Base-by-base conservation (phyloP, 2,329 filamentous ascomycete species). In the Hypoxylon sp. region DNA sequence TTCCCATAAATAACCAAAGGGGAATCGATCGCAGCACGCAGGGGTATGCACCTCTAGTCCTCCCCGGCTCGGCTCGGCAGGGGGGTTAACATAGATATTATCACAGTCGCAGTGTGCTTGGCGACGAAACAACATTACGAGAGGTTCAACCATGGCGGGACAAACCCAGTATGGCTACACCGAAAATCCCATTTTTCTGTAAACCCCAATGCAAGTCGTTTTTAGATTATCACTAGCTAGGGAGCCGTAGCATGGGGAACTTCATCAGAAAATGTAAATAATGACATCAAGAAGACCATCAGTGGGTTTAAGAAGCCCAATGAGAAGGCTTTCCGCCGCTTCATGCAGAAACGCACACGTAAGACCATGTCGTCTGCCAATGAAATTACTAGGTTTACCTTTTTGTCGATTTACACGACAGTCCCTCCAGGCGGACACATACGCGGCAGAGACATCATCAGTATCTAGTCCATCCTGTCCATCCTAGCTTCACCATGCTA, bases 41-140 rank as follows among this genome's bases (percentile, higher is more conserved):
- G 68, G 68, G 68, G 68, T 22, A 65, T 69, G 63, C 63, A 69
- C 39, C 31, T 31, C 29, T 55, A 48, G 48, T 60, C 17, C 51
- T 53, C 48, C 67, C 67, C 60, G 56, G 59, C 65, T 65, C 60
- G 56, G 57, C 67, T 67, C 56, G 54, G 53, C 37, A 65, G 60
- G 60, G 67, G 47, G 26, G 46, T 22, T 22, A 42, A 39, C 51
- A 56, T n/a, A n/a, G 13, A 14, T 39, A 35, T 47, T 26, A 56
- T 62, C n/a, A 17, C 33, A n/a, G 29, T 54, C 19, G 37, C 52
- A 47, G 39, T 47, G 31, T 56, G 47, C 31, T 24, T 33, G 55
- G 31, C 33, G 53, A 58, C 61, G 26, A 52, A 31, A 33, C 39
- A 64, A 58, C 48, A 29, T 47, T 44, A 47, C 42, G 31, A 63